Base-by-base conservation (phyloP, 208 protist species). In the Vickermania spadyakhi region DNA sequence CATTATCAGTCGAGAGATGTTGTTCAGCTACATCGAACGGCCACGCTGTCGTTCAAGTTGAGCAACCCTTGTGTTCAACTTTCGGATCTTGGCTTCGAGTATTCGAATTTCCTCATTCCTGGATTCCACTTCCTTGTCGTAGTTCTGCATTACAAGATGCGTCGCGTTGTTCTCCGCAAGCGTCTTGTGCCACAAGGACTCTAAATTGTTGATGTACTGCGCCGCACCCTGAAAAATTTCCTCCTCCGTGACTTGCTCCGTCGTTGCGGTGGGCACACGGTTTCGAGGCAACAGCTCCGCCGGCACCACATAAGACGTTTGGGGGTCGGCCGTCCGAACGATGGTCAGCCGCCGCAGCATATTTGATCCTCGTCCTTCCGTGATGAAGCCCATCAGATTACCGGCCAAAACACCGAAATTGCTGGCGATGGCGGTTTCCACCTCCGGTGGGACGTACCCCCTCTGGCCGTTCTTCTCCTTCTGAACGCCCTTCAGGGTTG, bases 121-220 rank as follows among this genome's bases (percentile, higher is more conserved):
- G 27, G 51, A 52, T 23, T 84, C 70, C 49, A 84, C 57, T 53
- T 76, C 69, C 2, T 66, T 45, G 27, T 69, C 62, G 62, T 74
- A 66, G 30, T 72, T 63, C 36, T 45, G 57, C 28, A 79, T 55
- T 31, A 70, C 31, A 3, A 31, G 30, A 41, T 79, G 59, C 56
- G 79, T 66, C 3, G 54, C 57, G 67, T 84, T 86, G 29, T 73
- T 68, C 31, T 83, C 72, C 5, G 56, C 25, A 14, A 89, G 57
- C 0, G 81, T 63, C 36, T 79, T 53, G 1, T 61, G 56, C 79
- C 77, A 89, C 14, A 87, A 52, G 0, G 62, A 70, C 69, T 93
- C 86, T 4, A 93, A 57, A 26, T 77, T 82, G 4, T 29, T 57
- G 36, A 93, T 79, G 60, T 89, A 85, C 55, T 72, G 58, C 36